phyloP scores from a whole-genome alignment of 257 asterid genomes.

The Solanum paucissectum region DNA sequence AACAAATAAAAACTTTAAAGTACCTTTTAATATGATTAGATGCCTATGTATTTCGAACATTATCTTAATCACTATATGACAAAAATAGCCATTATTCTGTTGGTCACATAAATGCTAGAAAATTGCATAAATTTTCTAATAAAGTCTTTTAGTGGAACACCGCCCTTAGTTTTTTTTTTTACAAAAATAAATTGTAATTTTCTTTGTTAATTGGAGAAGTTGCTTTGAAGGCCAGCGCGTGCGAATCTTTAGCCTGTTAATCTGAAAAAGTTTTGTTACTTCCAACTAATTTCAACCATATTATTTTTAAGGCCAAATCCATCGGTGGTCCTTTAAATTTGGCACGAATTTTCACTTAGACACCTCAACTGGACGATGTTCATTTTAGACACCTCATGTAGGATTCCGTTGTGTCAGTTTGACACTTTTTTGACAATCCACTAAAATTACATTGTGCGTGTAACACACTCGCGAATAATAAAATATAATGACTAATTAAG shows the following conservation, averaged over 20 bases:
- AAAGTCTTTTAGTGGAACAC: conserved; percentile 16
- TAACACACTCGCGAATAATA: too few species aligned
- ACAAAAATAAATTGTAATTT: neutral
- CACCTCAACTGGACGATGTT: too few species aligned
- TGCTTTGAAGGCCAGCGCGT: neutral
- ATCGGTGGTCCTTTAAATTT: too few species aligned
- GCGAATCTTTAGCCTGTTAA: neutral
- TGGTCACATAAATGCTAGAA: conserved; percentile 16
- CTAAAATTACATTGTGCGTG: too few species aligned
- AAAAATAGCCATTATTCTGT: conserved; percentile 34
- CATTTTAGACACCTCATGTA: too few species aligned
- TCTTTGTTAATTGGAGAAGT: neutral
- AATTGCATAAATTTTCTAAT: neutral
- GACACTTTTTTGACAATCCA: too few species aligned
- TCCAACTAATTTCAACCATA: neutral
- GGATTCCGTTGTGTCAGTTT: too few species aligned
- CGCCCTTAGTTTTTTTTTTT: neutral
- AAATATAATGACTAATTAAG: too few species aligned
- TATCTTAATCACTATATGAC: conserved; percentile 21
- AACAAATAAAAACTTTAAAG: neutral
- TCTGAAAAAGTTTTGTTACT: neutral
- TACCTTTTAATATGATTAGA: neutral
- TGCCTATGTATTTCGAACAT: neutral
- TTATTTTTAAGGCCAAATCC: neutral
- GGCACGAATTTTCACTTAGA: too few species aligned